A percentile compares a stretch with the other conserved stretches of the same genome.
These are phyloP conservation scores for Zymoseptoria ardabiliae DNA, from an alignment of 2,329 filamentous ascomycete genomes.

Conservation along the genomic window DNA sequence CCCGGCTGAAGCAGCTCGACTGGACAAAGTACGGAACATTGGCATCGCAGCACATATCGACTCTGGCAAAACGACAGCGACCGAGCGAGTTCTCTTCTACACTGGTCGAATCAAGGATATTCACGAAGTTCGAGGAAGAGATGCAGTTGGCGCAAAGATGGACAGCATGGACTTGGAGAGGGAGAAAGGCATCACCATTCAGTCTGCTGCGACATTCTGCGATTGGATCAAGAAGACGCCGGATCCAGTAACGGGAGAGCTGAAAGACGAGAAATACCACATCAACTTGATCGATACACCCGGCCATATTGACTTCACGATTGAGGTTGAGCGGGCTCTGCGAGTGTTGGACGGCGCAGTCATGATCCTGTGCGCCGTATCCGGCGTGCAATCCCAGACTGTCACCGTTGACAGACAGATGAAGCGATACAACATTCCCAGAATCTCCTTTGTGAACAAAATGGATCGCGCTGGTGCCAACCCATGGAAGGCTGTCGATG, in stretches of 20 bases:
- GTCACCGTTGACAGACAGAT: constrained; percentile 98
- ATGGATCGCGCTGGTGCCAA: constrained; percentile 99
- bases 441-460: constrained; percentile 97
- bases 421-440: constrained; percentile 93
- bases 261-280: constrained; percentile 85
- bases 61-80: constrained; percentile 94
- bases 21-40: constrained; percentile 86
- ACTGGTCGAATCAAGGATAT: constrained; percentile 95
- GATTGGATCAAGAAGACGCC: constrained; percentile 77
- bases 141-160: constrained; percentile 97
- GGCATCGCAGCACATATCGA: constrained; percentile 99
- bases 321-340: constrained; percentile 92
- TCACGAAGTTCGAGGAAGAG: constrained; percentile 91
- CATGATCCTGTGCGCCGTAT: constrained; percentile 97
- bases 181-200: constrained; percentile 98
- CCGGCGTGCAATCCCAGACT: constrained; percentile 93
- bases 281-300: constrained; percentile 98
- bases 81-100: constrained; percentile 95
- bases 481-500: constrained; percentile 93
- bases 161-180: constrained; percentile 98
- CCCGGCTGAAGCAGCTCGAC: constrained; percentile 66
- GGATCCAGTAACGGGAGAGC: constrained; percentile 49
- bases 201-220: constrained; percentile 95
- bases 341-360: constrained; percentile 93
- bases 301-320: constrained; percentile 98